Percentiles rank a stretch among this genome's conserved stretches.
Evolutionary conservation across 228 moss, liverwort and hornwort genomes (phyloP).

Genomic region (Sphagnum magellanicum): DNA sequence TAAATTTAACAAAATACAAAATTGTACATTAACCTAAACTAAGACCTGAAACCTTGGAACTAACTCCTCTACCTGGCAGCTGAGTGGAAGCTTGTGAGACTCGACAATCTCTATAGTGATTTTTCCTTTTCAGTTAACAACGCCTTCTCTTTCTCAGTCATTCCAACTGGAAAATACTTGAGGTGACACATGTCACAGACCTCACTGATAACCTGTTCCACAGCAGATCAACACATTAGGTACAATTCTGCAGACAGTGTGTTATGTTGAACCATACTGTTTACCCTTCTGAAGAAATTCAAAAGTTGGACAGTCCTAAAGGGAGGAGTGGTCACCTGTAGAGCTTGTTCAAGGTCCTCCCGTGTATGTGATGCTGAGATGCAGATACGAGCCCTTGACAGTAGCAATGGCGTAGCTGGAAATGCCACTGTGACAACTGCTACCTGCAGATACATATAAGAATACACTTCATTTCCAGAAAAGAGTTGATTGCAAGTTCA

Average conservation of each 20-base stretch:
- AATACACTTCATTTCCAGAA: background rate
- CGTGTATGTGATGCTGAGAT: conserved; percentile 90
- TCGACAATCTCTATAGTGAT: too few species aligned
- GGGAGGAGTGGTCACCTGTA: conserved; percentile 37
- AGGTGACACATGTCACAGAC: conserved; percentile 78
- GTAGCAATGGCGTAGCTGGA: conserved; percentile 86
- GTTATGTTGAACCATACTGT: background rate
- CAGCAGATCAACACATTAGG: background rate
- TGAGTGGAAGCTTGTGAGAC: too few species aligned
- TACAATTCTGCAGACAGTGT: background rate
- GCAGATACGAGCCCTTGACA: conserved; percentile 74
- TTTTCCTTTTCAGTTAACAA: background rate
- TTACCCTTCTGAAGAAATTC: background rate
- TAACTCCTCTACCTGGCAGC: too few species aligned
- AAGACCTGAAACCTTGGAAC: too few species aligned
- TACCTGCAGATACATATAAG: conserved; percentile 43
- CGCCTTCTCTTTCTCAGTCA: conserved; percentile 8
- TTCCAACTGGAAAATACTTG: conserved; percentile 56
- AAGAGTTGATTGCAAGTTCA: background rate
- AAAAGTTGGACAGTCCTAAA: background rate
- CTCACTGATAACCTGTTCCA: conserved; percentile 70
- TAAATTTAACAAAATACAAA: too few species aligned
- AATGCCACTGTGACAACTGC: conserved; percentile 89
- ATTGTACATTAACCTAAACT: too few species aligned
- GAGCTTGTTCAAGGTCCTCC: conserved; percentile 72